Evolutionary conservation across 2,329 filamentous ascomycete genomes (phyloP), one percentile per base, ranked within the genome.

Genomic region (Corynespora cassiicola): DNA sequence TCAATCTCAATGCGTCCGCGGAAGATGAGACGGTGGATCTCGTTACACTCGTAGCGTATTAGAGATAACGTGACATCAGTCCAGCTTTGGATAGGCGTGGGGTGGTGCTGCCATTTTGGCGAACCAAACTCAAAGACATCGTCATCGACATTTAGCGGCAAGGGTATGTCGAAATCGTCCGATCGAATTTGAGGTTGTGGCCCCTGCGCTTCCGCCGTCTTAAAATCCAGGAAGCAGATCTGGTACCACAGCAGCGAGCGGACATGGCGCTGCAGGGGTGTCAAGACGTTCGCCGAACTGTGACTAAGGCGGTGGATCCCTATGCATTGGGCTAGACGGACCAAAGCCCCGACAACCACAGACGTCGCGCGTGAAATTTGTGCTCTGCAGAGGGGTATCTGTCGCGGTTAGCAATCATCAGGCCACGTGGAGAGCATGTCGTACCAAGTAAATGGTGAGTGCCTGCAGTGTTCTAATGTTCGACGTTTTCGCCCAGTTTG

Each of bases 161-260:
- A 43, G 1, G 65, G 57, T 27, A 67, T 65, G 40, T 68, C 65
- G 31, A 67, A 67, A 30, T 68, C 65, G 34, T 68, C 65, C 0
- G 58, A 44, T 7, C 65, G 62, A 18, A 68, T 67, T 2, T 62
- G 66, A 2, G 65, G 65, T 27, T 67, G 65, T 4, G 64, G 64
- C 1, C 65, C 65, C 46, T 67, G 64, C 8, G 64, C 64, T 48
- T 68, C 65, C 16, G 64, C 65, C 4, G 65, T 66, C 31, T 66
- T 67, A 46, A 68, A 66, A 31, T 68, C 65, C 4, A 68, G 47
- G 40, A 68, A 67, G 31, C 64, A 67, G 6, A 68, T 67, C 22
- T 68, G 64, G 36, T 68, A 65, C 65, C 65, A 68, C 14, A 68
- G 50, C 4, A 68, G 50, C 8, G 65, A 66, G 12, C 65, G 54